A percentile compares a stretch with the other conserved stretches of the same genome.
phyloP scores from a whole-genome alignment of 495 filamentous ascomycete genomes.

The Astrocystis sublimbata region DNA sequence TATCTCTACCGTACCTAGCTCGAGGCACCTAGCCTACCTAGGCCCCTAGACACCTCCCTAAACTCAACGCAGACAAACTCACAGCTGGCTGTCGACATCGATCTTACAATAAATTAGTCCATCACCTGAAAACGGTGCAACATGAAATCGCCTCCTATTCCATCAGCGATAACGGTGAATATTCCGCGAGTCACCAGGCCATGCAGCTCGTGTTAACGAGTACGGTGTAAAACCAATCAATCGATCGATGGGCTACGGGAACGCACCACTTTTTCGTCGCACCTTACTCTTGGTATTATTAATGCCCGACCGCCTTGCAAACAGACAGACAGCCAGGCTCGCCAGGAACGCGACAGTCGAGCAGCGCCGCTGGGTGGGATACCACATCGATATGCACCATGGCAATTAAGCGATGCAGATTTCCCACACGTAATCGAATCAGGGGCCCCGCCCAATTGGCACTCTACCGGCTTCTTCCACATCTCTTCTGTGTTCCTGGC shows the following conservation, averaged over 20 bases:
- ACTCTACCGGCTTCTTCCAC: conserved; percentile 9
- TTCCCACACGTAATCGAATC: conserved; percentile 12
- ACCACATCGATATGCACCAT: conserved; percentile 9
- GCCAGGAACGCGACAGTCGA: neutral
- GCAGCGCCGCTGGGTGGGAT: neutral
- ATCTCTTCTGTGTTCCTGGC: conserved; percentile 23
- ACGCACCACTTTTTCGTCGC: too few relatives aligned
- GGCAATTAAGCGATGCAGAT: neutral
- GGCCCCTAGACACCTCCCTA: too few relatives aligned
- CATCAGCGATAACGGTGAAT: too few relatives aligned
- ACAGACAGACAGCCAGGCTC: too few relatives aligned
- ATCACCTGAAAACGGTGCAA: neutral
- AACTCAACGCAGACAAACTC: neutral
- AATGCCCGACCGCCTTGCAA: too few relatives aligned
- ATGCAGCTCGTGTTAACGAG: neutral
- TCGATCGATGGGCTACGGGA: neutral
- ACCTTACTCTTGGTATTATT: too few relatives aligned
- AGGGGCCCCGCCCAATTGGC: neutral
- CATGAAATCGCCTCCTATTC: neutral
- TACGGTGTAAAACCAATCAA: neutral
- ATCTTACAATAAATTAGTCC: too few relatives aligned
- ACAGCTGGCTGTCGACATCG: neutral
- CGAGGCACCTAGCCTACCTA: too few relatives aligned
- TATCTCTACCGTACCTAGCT: too few relatives aligned
- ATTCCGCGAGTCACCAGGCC: too few relatives aligned